phyloP scores from a whole-genome alignment of 2,329 filamentous ascomycete species.

The Ceratocystis destructans region DNA sequence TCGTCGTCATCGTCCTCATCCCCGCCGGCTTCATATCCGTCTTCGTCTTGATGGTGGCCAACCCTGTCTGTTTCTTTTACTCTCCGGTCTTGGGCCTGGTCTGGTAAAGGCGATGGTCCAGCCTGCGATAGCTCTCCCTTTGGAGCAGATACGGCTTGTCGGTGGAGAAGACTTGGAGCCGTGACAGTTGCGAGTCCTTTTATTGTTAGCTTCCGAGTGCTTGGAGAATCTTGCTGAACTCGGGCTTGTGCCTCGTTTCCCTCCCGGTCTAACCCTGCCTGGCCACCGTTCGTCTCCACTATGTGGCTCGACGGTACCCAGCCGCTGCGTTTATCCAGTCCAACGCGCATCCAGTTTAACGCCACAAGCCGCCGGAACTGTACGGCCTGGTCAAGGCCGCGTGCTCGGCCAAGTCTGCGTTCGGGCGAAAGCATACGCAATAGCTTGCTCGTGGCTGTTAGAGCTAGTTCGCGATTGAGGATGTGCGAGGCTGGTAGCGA shows the following conservation, averaged over 20 bases:
- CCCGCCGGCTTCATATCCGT: slow-evolving; percentile 2
- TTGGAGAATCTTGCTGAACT: not conserved
- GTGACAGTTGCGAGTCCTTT: not conserved
- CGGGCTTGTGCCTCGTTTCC: not conserved
- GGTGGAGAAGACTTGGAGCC: not conserved
- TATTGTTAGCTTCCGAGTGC: not conserved
- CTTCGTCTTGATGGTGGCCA: not conserved
- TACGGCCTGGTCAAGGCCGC: slow-evolving; percentile 22
- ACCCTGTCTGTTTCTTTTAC: not conserved
- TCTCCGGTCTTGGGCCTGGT: not conserved
- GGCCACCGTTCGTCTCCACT: not conserved
- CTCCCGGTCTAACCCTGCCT: not conserved
- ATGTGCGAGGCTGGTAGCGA: slow-evolving; percentile 58
- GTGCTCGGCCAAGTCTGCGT: slow-evolving; percentile 28
- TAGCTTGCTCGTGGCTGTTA: slow-evolving; percentile 34
- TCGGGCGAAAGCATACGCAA: slow-evolving; percentile 34
- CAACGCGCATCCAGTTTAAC: slow-evolving; percentile 4
- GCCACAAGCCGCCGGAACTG: slow-evolving; percentile 3
- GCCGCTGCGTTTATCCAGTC: not conserved
- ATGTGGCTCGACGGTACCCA: not conserved
- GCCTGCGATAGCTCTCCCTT: not conserved
- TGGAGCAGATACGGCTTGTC: not conserved
- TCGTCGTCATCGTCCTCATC: slow-evolving; percentile 32
- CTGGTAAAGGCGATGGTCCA: not conserved
- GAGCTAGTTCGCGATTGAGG: slow-evolving; percentile 42